Evolutionary conservation across 2,329 filamentous ascomycete genomes (phyloP).

Genomic region (Beauveria pseudobassiana): DNA sequence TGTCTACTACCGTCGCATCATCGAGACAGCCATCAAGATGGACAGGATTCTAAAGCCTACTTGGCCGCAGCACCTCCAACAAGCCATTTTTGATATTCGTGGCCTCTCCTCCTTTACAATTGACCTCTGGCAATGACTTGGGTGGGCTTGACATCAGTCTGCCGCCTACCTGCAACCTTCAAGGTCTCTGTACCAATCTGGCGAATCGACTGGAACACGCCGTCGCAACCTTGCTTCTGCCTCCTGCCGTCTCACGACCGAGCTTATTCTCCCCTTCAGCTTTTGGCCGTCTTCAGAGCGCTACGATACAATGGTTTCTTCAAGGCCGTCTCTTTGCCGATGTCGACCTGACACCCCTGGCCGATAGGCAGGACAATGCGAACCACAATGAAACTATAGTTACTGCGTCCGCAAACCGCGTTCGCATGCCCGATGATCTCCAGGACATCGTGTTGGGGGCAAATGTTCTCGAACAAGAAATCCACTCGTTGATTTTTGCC

Average conservation of each 20-base stretch:
- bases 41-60: conserved; percentile 50
- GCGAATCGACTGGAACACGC: conserved; percentile 39
- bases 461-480: conserved; percentile 46
- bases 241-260: conserved; percentile 32
- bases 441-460: conserved; percentile 41
- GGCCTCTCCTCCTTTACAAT: conserved; percentile 45
- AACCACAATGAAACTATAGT: conserved; percentile 36
- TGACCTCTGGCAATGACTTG: conserved; percentile 47
- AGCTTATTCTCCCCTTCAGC: conserved; percentile 41
- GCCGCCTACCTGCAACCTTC: conserved; percentile 46
- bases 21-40: conserved; percentile 45
- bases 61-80: conserved; percentile 50
- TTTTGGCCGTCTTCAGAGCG: conserved; percentile 49
- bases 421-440: conserved; percentile 41
- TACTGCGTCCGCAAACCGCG: conserved; percentile 44
- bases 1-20: conserved; percentile 45
- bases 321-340: conserved; percentile 46
- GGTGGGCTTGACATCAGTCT: conserved; percentile 48
- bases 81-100: conserved; percentile 43
- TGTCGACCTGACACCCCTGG: conserved; percentile 38
- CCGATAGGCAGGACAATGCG: conserved; percentile 33
- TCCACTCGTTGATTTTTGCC: conserved; percentile 48
- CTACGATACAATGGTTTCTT: conserved; percentile 54
- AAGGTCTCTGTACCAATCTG: conserved; percentile 42
- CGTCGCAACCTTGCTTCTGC: conserved; percentile 43